Evolutionary conservation across 2,329 filamentous ascomycete genomes (phyloP).

Genomic region (Aspergillus sp.): DNA sequence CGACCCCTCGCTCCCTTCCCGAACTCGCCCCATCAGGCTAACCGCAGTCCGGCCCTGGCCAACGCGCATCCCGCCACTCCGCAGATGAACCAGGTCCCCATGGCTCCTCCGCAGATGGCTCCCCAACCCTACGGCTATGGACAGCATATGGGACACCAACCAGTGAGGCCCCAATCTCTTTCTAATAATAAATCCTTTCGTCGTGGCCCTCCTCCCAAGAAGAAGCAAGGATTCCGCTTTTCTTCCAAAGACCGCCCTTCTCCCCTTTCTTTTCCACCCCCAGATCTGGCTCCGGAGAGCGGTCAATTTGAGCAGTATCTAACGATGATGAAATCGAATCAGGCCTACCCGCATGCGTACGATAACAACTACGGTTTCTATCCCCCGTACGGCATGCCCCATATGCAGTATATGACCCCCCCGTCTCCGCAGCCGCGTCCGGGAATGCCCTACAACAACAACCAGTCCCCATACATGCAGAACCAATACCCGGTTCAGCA

Average conservation of each 20-base stretch:
- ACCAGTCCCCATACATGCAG: conserved; percentile 41
- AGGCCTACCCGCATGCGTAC: conserved; percentile 52
- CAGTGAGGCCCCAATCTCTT: conserved; percentile 47
- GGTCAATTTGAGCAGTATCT: conserved; percentile 65
- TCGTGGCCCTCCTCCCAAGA: conserved; percentile 27
- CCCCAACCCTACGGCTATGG: conserved; percentile 50
- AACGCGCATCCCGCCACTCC: conserved; percentile 60
- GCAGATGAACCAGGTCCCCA: conserved; percentile 62
- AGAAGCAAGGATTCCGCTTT: conserved; percentile 19
- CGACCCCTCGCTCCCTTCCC: conserved; percentile 41
- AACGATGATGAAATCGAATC: conserved; percentile 50
- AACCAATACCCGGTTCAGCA: conserved; percentile 42
- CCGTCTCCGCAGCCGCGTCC: conserved; percentile 39
- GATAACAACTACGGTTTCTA: conserved; percentile 41
- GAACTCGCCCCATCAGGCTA: conserved; percentile 57
- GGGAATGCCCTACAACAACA: conserved; percentile 42
- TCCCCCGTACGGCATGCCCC: conserved; percentile 30
- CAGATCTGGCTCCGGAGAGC: conserved; percentile 60
- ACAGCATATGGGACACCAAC: conserved; percentile 48
- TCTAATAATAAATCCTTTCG: conserved; percentile 15
- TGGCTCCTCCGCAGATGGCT: conserved; percentile 55
- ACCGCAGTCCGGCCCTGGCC: conserved; percentile 56
- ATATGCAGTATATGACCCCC: conserved; percentile 34
- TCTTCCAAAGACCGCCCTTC: conserved; percentile 9
- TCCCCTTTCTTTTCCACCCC: conserved; percentile 18